Percentiles rank a stretch among this genome's conserved stretches.
Evolutionary conservation across 2,329 filamentous ascomycete species (phyloP).

Genomic region (Botrytis deweyae): DNA sequence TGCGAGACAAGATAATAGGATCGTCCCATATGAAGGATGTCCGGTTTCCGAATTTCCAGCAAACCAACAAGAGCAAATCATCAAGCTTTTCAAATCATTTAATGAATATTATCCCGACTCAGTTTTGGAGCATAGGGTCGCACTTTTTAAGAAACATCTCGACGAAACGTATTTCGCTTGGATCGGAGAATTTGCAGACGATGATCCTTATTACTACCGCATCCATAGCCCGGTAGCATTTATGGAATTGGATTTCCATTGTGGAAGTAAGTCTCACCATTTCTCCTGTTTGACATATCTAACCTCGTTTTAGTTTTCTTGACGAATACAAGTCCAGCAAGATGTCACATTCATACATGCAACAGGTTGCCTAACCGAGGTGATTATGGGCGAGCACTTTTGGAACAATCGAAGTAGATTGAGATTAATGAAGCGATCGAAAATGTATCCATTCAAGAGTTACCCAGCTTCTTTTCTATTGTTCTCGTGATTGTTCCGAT

Average conservation of each 20-base stretch:
- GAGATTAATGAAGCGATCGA: not conserved
- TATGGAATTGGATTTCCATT: conserved; percentile 78
- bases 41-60: conserved; percentile 49
- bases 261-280: conserved; percentile 47
- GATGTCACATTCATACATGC: conserved; percentile 78
- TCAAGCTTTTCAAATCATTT: conserved; percentile 61
- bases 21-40: conserved; percentile 71
- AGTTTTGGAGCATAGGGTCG: conserved; percentile 55
- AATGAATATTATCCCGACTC: conserved; percentile 63
- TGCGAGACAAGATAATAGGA: conserved; percentile 74
- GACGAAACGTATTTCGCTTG: conserved; percentile 77
- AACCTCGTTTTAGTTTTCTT: conserved; percentile 58
- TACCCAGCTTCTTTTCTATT: not conserved
- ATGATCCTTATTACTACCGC: conserved; percentile 74
- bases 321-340: conserved; percentile 68
- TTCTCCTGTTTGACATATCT: conserved; percentile 5
- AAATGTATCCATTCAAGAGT: not conserved
- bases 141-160: conserved; percentile 55
- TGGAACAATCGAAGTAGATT: conserved; percentile 24
- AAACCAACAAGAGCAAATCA: conserved; percentile 54
- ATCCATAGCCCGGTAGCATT: conserved; percentile 74
- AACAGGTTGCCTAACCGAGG: conserved; percentile 71
- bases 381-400: conserved; percentile 62
- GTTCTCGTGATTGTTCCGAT: not conserved
- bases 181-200: conserved; percentile 68